Conservation (phyloP, 2,329 filamentous ascomycete species). For the Plenodomus lindquistii region DNA sequence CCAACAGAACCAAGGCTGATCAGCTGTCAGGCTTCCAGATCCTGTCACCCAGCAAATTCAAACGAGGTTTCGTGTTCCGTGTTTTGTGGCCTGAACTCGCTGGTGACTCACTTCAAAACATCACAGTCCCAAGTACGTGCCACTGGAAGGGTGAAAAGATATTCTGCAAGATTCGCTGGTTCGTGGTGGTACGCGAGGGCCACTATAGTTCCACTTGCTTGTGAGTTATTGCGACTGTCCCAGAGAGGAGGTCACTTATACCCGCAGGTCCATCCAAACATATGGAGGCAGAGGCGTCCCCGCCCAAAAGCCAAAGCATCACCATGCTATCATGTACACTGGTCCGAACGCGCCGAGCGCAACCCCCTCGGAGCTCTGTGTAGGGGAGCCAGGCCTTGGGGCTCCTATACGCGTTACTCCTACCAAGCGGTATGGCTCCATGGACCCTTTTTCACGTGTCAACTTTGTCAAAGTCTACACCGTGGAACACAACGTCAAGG, state of each 20-base stretch:
- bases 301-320: conserved; percentile 9
- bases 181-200: conserved; percentile 21
- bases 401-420: not conserved
- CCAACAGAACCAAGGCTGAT: no score
- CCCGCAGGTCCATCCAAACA: conserved; percentile 23
- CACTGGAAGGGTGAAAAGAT: conserved; percentile 8
- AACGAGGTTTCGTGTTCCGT: conserved; percentile 9
- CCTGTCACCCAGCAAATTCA: conserved; percentile 7
- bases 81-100: conserved; percentile 5
- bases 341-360: conserved; percentile 5
- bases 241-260: not conserved
- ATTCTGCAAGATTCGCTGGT: conserved; percentile 21
- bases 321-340: conserved; percentile 28
- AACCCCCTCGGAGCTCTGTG: no score
- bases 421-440: conserved; percentile 7
- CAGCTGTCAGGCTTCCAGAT: not conserved
- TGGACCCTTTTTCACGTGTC: conserved; percentile 25
- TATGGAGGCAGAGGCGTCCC: conserved; percentile 19
- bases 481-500: conserved; percentile 36
- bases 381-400: no score
- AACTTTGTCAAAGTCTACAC: conserved; percentile 32
- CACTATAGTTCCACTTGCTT: conserved; percentile 16
- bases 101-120: conserved; percentile 1
- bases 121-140: conserved; percentile 11
- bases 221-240: conserved; percentile 4